Evolutionary conservation across 192 early-diverging fungal species (phyloP), one percentile per base, ranked within the genome.

Genomic region (Entomortierella lignicola): DNA sequence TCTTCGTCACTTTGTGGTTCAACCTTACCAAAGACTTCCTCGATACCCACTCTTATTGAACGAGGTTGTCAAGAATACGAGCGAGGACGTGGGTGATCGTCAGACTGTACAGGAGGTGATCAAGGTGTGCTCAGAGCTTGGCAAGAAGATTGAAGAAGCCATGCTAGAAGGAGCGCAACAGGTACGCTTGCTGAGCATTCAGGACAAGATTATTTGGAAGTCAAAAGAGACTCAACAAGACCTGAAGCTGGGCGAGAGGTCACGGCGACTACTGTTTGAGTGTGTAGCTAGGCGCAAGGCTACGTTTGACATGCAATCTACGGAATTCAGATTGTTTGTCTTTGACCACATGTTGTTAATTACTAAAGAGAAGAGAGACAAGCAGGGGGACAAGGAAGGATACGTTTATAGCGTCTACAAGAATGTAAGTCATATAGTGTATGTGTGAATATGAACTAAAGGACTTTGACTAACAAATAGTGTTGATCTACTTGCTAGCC

Each of bases 291-390:
- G 86, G 65, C 85, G 92, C 61, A 86, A 88, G 26, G 52, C 61
- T 8, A 83, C 82, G 51, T 77, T 81, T 43, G 72, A 63, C n/a
- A 68, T 73, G 11, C 89, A 89, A 51, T 85, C 87, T 13, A 73
- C 87, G 8, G 91, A 92, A 20, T 70, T 95, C n/a, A 82, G 86
- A 27, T 83, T 97, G 25, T 91, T 93, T 61, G 68, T 99, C 51
- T 90, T 99, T 29, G 97, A 99, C 80, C 92, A 98, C 81, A 88
- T 89, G 80, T 64, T 95, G 42, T 81, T 95, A 21, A 88, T 94
- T 68, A 88, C 90, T 42, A 92, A 90, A 62, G 77, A 82, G 55
- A 94, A 91, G 66, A 77, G 70, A 8, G 83, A 87, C 23, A 79
- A 84, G 60, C 81, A 86, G 43, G 82, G 83, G 8, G 90, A 89